phyloP scores from a whole-genome alignment of 768 basidiomycete genomes.

The Mycena venus region DNA sequence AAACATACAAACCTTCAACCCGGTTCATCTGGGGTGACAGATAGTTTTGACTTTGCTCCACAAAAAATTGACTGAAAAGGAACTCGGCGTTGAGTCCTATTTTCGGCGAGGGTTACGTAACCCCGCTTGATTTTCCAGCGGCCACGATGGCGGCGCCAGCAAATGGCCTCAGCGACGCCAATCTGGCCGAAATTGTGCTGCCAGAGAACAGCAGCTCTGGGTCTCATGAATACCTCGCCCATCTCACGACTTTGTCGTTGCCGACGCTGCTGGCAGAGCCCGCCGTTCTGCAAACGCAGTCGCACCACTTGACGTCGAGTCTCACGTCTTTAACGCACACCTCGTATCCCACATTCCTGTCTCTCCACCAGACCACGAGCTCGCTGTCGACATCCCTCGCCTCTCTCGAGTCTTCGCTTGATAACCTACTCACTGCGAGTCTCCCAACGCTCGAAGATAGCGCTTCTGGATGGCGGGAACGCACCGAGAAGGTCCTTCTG shows the following conservation, averaged over 20 bases:
- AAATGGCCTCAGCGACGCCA: constrained; percentile 13
- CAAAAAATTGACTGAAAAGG: no score
- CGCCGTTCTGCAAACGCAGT: constrained; percentile 81
- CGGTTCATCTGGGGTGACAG: no score
- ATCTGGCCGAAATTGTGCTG: constrained; percentile 22
- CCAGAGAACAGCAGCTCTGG: constrained; percentile 24
- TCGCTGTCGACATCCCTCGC: constrained; percentile 80
- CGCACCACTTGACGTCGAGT: constrained; percentile 89
- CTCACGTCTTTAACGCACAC: constrained; percentile 91
- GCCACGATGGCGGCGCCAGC: neutral
- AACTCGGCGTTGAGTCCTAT: no score
- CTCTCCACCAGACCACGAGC: constrained; percentile 85
- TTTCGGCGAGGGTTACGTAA: neutral
- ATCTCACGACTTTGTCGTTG: constrained; percentile 76
- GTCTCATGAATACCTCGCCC: constrained; percentile 69
- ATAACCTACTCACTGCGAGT: constrained; percentile 71
- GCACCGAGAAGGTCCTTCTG: constrained; percentile 80
- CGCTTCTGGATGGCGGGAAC: constrained; percentile 77
- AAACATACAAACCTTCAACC: no score
- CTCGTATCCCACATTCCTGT: constrained; percentile 92
- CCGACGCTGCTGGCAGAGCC: constrained; percentile 82
- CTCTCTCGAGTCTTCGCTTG: constrained; percentile 81
- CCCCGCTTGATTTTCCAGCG: neutral
- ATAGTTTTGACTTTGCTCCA: no score
- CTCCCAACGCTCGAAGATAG: constrained; percentile 85